These are phyloP conservation scores for Thermochaetoides dissita DNA, from an alignment of 2,329 filamentous ascomycete species.

Conservation along the genomic window DNA sequence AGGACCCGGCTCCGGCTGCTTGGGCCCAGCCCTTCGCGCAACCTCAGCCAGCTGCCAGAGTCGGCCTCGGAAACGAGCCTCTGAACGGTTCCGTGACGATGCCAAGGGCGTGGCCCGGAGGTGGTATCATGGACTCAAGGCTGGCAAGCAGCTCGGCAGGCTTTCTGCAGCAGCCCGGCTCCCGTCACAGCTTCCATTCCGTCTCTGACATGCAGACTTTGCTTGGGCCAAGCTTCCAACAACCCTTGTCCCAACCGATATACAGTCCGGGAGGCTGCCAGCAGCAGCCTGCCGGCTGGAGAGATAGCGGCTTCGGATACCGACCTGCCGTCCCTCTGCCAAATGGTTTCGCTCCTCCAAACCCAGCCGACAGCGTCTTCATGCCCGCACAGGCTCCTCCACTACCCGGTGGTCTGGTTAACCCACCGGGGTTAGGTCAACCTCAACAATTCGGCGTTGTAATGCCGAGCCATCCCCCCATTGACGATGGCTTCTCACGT, in stretches of 20 bases:
- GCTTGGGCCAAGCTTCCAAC: slow-evolving; percentile 21
- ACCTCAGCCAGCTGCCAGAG: not conserved
- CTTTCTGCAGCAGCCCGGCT: slow-evolving; percentile 11
- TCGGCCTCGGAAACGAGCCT: slow-evolving; percentile 5
- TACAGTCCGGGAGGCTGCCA: slow-evolving; percentile 27
- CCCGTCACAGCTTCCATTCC: slow-evolving; percentile 13
- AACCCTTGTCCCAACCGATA: slow-evolving; percentile 24
- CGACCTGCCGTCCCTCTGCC: slow-evolving; percentile 20
- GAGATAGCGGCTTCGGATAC: slow-evolving; percentile 22
- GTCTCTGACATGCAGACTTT: slow-evolving; percentile 16
- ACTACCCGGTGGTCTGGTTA: slow-evolving; percentile 14
- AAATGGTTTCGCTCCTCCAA: slow-evolving; percentile 23
- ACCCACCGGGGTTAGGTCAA: slow-evolving; percentile 15
- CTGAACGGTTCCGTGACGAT: slow-evolving; percentile 5
- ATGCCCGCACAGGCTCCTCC: slow-evolving; percentile 18
- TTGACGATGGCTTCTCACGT: slow-evolving; percentile 18
- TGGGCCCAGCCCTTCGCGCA: slow-evolving; percentile 8
- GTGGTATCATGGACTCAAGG: not conserved
- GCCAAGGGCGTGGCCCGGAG: slow-evolving; percentile 11
- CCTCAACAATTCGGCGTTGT: slow-evolving; percentile 16
- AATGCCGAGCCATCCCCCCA: slow-evolving; percentile 15
- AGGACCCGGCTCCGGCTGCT: slow-evolving; percentile 7
- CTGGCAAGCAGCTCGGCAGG: slow-evolving; percentile 5
- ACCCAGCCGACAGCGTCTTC: slow-evolving; percentile 21
- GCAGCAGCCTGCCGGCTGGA: slow-evolving; percentile 23